Percentiles rank a stretch among this genome's conserved stretches.
Evolutionary conservation across 345 rosid species (phyloP).

Genomic region (Hevea brasiliensis): DNA sequence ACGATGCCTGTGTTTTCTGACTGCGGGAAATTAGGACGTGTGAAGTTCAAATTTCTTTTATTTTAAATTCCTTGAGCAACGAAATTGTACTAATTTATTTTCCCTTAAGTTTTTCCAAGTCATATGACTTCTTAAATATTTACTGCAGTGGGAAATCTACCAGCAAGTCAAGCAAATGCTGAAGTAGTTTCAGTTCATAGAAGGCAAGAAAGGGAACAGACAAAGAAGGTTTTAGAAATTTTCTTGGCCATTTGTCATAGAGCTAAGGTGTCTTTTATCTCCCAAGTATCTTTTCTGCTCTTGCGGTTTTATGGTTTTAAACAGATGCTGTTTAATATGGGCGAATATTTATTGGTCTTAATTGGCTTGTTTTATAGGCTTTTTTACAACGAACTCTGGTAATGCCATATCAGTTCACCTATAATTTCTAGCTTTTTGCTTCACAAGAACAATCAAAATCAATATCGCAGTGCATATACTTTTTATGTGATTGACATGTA

Average conservation of each 20-base stretch:
- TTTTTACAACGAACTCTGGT: too few species aligned
- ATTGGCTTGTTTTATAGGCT: too few species aligned
- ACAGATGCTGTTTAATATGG: neutral
- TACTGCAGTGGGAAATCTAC: slow-evolving; percentile 67
- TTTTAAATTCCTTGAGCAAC: neutral
- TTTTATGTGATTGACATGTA: too few species aligned
- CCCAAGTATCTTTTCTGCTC: neutral
- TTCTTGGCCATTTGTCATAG: slow-evolving; percentile 40
- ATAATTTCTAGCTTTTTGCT: neutral
- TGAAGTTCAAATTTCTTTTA: neutral
- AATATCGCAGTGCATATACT: neutral
- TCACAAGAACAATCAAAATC: neutral
- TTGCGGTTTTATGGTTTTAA: neutral
- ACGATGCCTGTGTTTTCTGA: neutral
- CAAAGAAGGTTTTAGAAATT: slow-evolving; percentile 40
- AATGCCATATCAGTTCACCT: neutral
- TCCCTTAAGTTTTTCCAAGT: too few species aligned
- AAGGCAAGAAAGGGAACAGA: slow-evolving; percentile 47
- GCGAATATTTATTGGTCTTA: neutral
- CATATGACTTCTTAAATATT: slow-evolving; percentile 7
- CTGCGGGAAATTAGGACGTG: neutral
- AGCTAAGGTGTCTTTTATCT: slow-evolving; percentile 41
- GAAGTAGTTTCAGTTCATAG: slow-evolving; percentile 49
- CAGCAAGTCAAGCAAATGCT: slow-evolving; percentile 55
- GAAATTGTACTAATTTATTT: too few species aligned